These are phyloP conservation scores for Cadophora malorum DNA, from an alignment of 2,329 filamentous ascomycete species.

Conservation along the genomic window DNA sequence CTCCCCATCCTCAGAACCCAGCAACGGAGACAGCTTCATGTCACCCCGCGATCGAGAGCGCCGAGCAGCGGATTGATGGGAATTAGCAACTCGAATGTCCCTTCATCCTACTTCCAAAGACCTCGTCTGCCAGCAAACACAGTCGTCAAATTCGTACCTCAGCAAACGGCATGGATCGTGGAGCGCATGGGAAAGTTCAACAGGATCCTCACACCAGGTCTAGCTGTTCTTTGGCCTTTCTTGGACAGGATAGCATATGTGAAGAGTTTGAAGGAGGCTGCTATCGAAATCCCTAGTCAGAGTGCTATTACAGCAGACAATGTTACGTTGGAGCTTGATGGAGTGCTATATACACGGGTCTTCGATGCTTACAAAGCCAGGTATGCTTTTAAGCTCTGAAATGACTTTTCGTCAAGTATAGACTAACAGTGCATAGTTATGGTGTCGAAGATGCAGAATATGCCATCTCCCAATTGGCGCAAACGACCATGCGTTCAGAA, in stretches of 20 bases:
- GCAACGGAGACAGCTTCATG: slow-evolving; percentile 42
- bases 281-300: slow-evolving; percentile 96
- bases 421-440: slow-evolving; percentile 64
- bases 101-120: slow-evolving; percentile 82
- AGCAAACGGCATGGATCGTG: slow-evolving; percentile 99
- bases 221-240: slow-evolving; percentile 88
- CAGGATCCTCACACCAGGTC: slow-evolving; percentile 87
- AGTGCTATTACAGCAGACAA: slow-evolving; percentile 99
- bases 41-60: slow-evolving; percentile 35
- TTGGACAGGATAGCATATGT: slow-evolving; percentile 97
- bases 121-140: slow-evolving; percentile 87
- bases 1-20: slow-evolving; percentile 32
- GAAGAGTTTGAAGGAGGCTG: slow-evolving; percentile 94
- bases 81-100: slow-evolving; percentile 49
- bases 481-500: slow-evolving; percentile 98
- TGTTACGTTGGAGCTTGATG: slow-evolving; percentile 94
- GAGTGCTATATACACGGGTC: slow-evolving; percentile 92
- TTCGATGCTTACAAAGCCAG: slow-evolving; percentile 98
- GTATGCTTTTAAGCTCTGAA: slow-evolving; percentile 53
- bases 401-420: not conserved
- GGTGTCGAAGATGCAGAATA: slow-evolving; percentile 99
- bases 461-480: slow-evolving; percentile 95
- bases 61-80: slow-evolving; percentile 42
- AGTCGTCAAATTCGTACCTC: slow-evolving; percentile 94
- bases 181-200: slow-evolving; percentile 99